phyloP scores from a whole-genome alignment of 768 basidiomycete genomes.

The Boletales sp. region DNA sequence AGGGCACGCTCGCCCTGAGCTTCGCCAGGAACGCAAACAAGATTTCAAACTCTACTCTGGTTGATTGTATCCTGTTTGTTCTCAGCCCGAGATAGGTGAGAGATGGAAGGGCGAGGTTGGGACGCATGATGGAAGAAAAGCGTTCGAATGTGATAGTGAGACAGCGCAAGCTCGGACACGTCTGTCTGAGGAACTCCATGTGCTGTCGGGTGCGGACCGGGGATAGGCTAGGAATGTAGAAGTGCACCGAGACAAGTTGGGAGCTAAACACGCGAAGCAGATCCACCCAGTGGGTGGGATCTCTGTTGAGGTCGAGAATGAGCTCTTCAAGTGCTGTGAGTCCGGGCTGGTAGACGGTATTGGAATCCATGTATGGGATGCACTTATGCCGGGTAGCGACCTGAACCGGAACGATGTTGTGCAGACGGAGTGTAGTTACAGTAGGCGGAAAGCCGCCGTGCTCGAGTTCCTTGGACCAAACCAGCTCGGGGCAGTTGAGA shows the following conservation, averaged over 20 bases:
- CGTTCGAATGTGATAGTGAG: slow-evolving; percentile 13
- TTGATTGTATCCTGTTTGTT: not conserved
- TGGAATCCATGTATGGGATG: too few relatives aligned
- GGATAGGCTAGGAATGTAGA: not conserved
- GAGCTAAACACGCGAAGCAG: slow-evolving; percentile 12
- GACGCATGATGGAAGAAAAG: slow-evolving; percentile 1
- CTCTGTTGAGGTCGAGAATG: slow-evolving; percentile 7
- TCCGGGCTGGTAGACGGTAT: not conserved
- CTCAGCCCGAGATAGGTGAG: slow-evolving; percentile 18
- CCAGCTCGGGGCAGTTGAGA: slow-evolving; percentile 7
- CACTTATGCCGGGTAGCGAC: not conserved
- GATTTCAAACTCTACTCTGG: not conserved
- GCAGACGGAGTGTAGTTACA: slow-evolving; percentile 15
- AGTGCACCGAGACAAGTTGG: slow-evolving; percentile 17
- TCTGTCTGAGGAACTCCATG: slow-evolving; percentile 5
- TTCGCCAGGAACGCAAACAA: slow-evolving; percentile 12
- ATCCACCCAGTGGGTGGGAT: slow-evolving; percentile 5
- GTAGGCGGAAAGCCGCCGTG: slow-evolving; percentile 4
- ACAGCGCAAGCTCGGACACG: slow-evolving; percentile 17
- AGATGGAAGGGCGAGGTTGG: slow-evolving; percentile 8
- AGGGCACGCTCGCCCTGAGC: slow-evolving; percentile 9
- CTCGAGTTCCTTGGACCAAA: slow-evolving; percentile 5
- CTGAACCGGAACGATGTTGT: not conserved
- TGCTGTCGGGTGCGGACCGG: not conserved
- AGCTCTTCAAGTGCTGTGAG: slow-evolving; percentile 17